These are phyloP conservation scores for Saccharomycopsis sp. DNA, from an alignment of 805 yeast species.

Conservation along the genomic window DNA sequence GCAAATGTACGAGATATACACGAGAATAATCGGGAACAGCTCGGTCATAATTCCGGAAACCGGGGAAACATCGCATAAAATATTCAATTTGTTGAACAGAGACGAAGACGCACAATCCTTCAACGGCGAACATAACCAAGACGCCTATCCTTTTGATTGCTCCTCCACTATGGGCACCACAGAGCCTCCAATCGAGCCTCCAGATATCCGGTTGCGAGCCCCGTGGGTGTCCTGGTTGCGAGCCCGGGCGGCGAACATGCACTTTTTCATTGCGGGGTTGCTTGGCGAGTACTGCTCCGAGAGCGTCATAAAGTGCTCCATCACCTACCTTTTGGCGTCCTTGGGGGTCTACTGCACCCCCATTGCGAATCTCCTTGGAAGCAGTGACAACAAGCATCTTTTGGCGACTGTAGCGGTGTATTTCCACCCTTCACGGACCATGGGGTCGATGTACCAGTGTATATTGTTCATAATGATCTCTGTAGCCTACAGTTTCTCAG, in stretches of 20 bases:
- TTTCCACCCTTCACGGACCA: conserved; percentile 74
- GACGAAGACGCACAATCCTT: background rate
- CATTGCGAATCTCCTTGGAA: conserved; percentile 48
- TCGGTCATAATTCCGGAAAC: conserved; percentile 42
- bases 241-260: background rate
- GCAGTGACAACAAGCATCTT: conserved; percentile 69
- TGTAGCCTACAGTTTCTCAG: conserved; percentile 44
- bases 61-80: conserved; percentile 29
- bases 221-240: background rate
- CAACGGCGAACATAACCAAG: conserved; percentile 17
- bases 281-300: background rate
- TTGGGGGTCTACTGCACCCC: conserved; percentile 57
- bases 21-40: conserved; percentile 23
- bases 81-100: background rate
- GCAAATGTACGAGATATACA: conserved; percentile 19
- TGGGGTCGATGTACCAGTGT: conserved; percentile 77
- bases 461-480: conserved; percentile 52
- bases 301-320: conserved; percentile 52
- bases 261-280: background rate
- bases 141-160: conserved; percentile 18
- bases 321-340: conserved; percentile 72
- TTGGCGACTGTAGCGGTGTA: conserved; percentile 80
- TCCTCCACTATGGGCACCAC: conserved; percentile 22
- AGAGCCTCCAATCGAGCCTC: conserved; percentile 17
- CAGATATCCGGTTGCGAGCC: conserved; percentile 9